Percentiles rank a stretch among this genome's conserved stretches.
Evolutionary conservation across 1,284 basidiomycete genomes (phyloP).

Genomic region (Heterobasidion parviporum): DNA sequence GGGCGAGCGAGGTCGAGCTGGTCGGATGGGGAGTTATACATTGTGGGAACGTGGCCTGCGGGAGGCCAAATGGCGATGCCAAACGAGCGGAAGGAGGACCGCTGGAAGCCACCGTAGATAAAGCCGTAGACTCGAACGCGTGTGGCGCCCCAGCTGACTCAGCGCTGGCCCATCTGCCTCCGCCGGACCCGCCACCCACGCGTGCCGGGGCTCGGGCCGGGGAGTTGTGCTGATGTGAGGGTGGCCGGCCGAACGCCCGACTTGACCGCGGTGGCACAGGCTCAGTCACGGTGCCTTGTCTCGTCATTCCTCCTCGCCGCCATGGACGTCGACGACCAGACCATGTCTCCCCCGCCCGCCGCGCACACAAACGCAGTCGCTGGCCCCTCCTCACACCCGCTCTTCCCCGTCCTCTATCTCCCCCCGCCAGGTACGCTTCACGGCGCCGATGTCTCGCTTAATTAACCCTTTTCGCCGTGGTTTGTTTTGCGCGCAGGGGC

Average conservation of each 20-base stretch:
- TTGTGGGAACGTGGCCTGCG: not conserved
- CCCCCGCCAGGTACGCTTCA: slow-evolving; percentile 22
- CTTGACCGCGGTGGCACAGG: no score
- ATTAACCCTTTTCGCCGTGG: not conserved
- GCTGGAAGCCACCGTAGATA: not conserved
- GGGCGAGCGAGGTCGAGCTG: not conserved
- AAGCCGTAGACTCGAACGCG: not conserved
- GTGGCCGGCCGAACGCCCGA: no score
- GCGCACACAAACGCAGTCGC: not conserved
- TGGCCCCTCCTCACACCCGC: slow-evolving; percentile 1
- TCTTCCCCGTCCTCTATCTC: slow-evolving; percentile 17
- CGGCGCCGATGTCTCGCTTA: not conserved
- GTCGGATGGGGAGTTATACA: not conserved
- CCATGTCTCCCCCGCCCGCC: not conserved
- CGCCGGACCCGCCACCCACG: no score
- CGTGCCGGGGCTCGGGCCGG: no score
- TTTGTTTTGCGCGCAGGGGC: slow-evolving; percentile 24
- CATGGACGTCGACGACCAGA: not conserved
- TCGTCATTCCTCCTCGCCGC: not conserved
- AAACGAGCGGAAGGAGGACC: not conserved
- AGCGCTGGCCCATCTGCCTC: no score
- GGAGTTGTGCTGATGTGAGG: no score
- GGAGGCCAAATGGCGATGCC: not conserved
- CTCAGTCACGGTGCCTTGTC: not conserved
- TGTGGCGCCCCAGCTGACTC: not conserved